Percentiles rank a stretch among this genome's conserved stretches.
Conservation (phyloP, 2,329 filamentous ascomycete genomes). For the Elsinoe necatrix region DNA sequence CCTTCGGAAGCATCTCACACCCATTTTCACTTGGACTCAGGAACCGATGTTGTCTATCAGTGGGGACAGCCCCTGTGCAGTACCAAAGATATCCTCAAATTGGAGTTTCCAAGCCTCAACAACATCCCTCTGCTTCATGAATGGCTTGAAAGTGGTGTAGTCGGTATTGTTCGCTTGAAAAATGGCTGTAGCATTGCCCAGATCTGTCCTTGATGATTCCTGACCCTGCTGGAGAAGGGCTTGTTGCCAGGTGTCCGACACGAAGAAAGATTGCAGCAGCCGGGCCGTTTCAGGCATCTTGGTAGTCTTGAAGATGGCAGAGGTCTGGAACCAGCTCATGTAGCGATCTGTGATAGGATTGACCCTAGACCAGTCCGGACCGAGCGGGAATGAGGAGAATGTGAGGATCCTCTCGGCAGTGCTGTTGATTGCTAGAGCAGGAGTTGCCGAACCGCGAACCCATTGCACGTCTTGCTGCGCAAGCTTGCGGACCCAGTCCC, state of each 20-base stretch:
- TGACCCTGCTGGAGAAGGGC: background rate
- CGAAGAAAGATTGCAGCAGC: slow-evolving; percentile 36
- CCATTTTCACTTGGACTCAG: too few relatives aligned
- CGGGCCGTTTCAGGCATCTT: slow-evolving; percentile 41
- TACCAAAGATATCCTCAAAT: slow-evolving; percentile 21
- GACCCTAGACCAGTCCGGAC: background rate
- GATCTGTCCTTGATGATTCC: background rate
- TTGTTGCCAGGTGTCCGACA: slow-evolving; percentile 14
- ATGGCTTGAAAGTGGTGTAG: background rate
- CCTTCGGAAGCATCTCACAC: background rate
- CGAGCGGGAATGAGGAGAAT: slow-evolving; percentile 25
- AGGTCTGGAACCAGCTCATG: slow-evolving; percentile 41
- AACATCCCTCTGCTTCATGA: background rate
- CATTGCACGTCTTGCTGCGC: slow-evolving; percentile 41
- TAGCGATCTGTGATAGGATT: slow-evolving; percentile 29
- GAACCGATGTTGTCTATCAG: background rate
- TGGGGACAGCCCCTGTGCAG: slow-evolving; percentile 18
- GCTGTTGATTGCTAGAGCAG: slow-evolving; percentile 28
- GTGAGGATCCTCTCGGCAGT: slow-evolving; percentile 18
- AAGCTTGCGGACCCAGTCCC: slow-evolving; percentile 39
- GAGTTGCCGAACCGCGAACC: slow-evolving; percentile 44
- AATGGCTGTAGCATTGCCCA: background rate
- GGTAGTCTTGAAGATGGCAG: slow-evolving; percentile 39
- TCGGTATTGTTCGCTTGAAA: background rate
- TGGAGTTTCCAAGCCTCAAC: slow-evolving; percentile 22